These are phyloP conservation scores for Colletotrichum navitas DNA, from an alignment of 2,329 filamentous ascomycete genomes.

Conservation along the genomic window DNA sequence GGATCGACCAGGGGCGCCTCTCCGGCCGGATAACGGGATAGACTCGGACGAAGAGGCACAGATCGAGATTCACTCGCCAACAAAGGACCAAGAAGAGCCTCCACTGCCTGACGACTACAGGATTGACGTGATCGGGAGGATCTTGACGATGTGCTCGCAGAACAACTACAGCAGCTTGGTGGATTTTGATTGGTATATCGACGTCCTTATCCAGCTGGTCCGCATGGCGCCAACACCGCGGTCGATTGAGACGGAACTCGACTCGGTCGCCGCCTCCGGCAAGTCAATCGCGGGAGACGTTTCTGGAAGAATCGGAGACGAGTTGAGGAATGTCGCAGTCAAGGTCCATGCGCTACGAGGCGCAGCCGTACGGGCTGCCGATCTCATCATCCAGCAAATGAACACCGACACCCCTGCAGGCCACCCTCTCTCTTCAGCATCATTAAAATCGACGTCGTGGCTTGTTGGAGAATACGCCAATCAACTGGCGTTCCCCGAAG, in stretches of 20 bases:
- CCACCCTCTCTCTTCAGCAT: conserved; percentile 71
- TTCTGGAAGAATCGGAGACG: conserved; percentile 81
- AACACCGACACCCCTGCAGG: conserved; percentile 65
- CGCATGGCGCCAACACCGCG: conserved; percentile 72
- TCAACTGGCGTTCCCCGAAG: conserved; percentile 77
- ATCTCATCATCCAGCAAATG: conserved; percentile 76
- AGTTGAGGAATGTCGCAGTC: conserved; percentile 90
- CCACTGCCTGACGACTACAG: conserved; percentile 89
- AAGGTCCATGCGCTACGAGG: conserved; percentile 87
- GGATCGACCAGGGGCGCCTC: conserved; percentile 61
- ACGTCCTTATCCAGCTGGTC: conserved; percentile 87
- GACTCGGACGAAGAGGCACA: conserved; percentile 67
- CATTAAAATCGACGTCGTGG: conserved; percentile 84
- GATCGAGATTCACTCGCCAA: conserved; percentile 54
- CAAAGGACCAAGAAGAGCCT: conserved; percentile 59
- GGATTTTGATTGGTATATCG: conserved; percentile 98
- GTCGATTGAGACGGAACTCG: conserved; percentile 53
- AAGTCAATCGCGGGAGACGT: conserved; percentile 59
- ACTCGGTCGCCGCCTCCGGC: conserved; percentile 47
- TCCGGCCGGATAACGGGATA: conserved; percentile 54
- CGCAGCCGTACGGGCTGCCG: conserved; percentile 86
- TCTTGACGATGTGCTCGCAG: conserved; percentile 89
- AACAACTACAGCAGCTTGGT: conserved; percentile 87
- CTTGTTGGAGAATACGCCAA: conserved; percentile 88
- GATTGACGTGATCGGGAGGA: conserved; percentile 82